phyloP scores from a whole-genome alignment of 2,329 filamentous ascomycete genomes.

The Cordyceps militaris region DNA sequence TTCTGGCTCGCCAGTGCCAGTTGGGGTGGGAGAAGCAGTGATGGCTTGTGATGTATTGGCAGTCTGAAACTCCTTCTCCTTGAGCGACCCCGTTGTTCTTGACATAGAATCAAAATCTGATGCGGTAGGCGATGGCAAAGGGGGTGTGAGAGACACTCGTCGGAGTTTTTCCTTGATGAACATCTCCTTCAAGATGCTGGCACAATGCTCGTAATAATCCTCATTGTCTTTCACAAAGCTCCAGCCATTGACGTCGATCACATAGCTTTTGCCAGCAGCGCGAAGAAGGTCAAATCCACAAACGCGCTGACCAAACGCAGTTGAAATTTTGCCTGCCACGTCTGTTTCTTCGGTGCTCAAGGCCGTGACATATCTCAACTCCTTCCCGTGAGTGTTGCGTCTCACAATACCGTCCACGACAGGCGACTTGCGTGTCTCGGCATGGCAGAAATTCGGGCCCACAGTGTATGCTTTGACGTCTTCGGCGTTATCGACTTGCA shows the following conservation, averaged over 20 bases:
- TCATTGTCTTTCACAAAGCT: conserved; percentile 99
- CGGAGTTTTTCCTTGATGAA: conserved; percentile 74
- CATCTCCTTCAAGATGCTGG: conserved; percentile 77
- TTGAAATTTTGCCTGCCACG: conserved; percentile 84
- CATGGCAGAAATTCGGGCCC: conserved; percentile 85
- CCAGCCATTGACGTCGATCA: conserved; percentile 99
- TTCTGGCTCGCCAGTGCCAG: conserved; percentile 21
- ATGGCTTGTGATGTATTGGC: conserved; percentile 7
- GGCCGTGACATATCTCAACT: conserved; percentile 88
- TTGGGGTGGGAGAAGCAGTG: conserved; percentile 9
- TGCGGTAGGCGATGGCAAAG: conserved; percentile 42
- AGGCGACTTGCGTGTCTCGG: conserved; percentile 93
- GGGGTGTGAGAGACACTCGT: conserved; percentile 51
- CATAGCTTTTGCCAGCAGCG: conserved; percentile 83
- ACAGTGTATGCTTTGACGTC: conserved; percentile 99
- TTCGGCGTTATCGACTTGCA: conserved; percentile 93
- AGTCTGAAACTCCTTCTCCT: conserved; percentile 32
- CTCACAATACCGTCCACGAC: conserved; percentile 94
- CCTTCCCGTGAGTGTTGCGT: conserved; percentile 94
- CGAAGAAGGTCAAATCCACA: conserved; percentile 94
- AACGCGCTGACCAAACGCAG: conserved; percentile 86
- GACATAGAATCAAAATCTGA: conserved; percentile 38
- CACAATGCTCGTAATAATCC: conserved; percentile 91
- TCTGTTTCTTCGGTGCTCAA: conserved; percentile 72
- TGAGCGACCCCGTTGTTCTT: conserved; percentile 22